Percentiles rank a stretch among this genome's conserved stretches.
Evolutionary conservation across 805 yeast species (phyloP).

Genomic region (Kodamaea hsintzibuensis): DNA sequence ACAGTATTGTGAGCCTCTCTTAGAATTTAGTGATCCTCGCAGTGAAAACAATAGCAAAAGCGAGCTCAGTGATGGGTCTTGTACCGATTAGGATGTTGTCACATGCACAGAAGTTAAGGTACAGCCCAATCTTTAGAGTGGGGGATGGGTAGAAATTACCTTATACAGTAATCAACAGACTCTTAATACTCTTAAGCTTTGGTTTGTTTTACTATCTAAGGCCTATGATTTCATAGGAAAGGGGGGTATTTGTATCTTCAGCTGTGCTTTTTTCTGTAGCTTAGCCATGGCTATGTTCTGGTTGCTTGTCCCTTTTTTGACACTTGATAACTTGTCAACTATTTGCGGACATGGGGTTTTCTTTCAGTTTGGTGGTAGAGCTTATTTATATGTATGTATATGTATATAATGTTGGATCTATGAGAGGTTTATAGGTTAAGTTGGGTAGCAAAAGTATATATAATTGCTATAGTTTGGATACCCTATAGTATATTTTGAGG

Average conservation of each 20-base stretch:
- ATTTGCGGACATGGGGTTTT: too few species aligned
- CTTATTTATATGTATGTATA: too few species aligned
- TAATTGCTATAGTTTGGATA: too few species aligned
- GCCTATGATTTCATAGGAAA: neutral
- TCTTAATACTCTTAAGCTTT: neutral
- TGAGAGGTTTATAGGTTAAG: too few species aligned
- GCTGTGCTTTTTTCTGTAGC: too few species aligned
- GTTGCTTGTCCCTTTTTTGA: too few species aligned
- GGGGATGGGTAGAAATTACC: slow-evolving; percentile 6
- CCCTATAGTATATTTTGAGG: too few species aligned
- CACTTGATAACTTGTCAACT: too few species aligned
- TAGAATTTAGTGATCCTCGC: slow-evolving; percentile 1
- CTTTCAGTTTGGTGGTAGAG: too few species aligned
- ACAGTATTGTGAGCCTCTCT: neutral
- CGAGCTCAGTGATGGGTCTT: neutral
- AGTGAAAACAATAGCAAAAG: slow-evolving; percentile 2
- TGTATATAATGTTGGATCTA: too few species aligned
- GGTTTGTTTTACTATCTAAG: neutral
- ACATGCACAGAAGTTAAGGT: slow-evolving; percentile 3
- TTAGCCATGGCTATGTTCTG: too few species aligned
- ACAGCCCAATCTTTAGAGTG: neutral
- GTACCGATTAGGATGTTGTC: slow-evolving; percentile 1
- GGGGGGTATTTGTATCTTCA: neutral
- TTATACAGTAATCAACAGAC: slow-evolving; percentile 2
- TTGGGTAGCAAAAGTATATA: too few species aligned